These are phyloP conservation scores for Canariomyces notabilis DNA, from an alignment of 2,329 filamentous ascomycete species.

Conservation along the genomic window DNA sequence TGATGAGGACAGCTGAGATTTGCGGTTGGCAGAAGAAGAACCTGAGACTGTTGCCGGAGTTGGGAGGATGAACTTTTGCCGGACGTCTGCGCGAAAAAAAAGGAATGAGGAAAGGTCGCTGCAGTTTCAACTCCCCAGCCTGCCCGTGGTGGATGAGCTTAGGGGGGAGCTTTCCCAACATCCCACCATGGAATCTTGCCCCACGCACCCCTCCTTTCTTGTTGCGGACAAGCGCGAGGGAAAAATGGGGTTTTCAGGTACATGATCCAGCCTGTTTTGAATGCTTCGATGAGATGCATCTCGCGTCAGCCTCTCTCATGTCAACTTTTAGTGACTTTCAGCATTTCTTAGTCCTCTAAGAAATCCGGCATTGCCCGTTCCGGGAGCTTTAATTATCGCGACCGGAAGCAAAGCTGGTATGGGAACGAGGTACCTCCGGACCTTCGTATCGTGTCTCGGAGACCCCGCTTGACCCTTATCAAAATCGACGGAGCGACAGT, in stretches of 20 bases:
- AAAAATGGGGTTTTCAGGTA: constrained; percentile 4
- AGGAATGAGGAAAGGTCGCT: background rate
- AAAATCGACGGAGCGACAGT: background rate
- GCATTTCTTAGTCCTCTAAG: too few species aligned
- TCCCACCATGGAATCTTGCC: constrained; percentile 20
- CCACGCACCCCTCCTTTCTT: constrained; percentile 14
- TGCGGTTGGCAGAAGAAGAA: background rate
- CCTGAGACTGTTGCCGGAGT: background rate
- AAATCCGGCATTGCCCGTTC: too few species aligned
- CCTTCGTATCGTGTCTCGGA: background rate
- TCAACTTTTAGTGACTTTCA: background rate
- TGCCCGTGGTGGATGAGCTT: constrained; percentile 9
- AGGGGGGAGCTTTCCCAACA: constrained; percentile 21
- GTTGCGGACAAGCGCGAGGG: constrained; percentile 6
- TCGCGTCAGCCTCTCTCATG: background rate
- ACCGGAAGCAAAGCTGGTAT: too few species aligned
- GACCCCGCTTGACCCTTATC: constrained; percentile 5
- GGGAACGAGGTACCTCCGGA: background rate
- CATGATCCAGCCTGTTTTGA: background rate
- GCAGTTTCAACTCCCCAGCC: constrained; percentile 13
- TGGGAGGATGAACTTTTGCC: constrained; percentile 15
- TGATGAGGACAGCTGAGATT: background rate
- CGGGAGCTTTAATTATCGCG: too few species aligned
- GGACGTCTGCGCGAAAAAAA: constrained; percentile 21
- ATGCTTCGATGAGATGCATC: background rate